Evolutionary conservation across 2,329 filamentous ascomycete species (phyloP), one percentile per base, ranked within the genome.

Genomic region (Chaetoscypha palmicola): DNA sequence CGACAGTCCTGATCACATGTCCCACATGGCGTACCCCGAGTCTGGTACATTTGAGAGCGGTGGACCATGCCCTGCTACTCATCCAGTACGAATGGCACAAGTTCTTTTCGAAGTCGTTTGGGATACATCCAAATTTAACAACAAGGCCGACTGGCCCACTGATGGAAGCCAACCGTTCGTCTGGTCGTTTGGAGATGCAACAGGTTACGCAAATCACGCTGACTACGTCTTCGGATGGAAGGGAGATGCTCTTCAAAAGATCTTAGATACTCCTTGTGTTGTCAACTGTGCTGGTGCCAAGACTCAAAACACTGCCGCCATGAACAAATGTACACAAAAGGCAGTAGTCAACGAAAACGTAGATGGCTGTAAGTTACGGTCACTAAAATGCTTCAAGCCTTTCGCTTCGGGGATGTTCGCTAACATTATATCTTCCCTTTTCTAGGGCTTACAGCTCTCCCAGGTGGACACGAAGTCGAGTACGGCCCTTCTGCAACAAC

Each of bases 171-270:
- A 66, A 52, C 66, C 66, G 8, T 68, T 68, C 55, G 55, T 66
- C 43, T 70, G 69, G 61, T 66, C 61, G 54, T 54, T 43, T 34
- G 48, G 70, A 65, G 66, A 68, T 66, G 62, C 56, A 58, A 66
- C 66, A 24, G 71, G 70, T 26, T 63, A 69, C 20, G 70, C 69
- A 3, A 70, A 69, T n/a, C 70, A 73, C 56, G 70, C 69, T 23
- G 71, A 74, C 58, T 74, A 74, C 57, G 59, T 73, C 47, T 73
- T 73, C 53, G 70, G 70, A 47, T 72, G 70, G 70, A 66, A 72
- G 56, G 67, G 63, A 47, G 62, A 72, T 54, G 61, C 66, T 3
- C 66, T 74, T 35, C 71, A 74, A 57, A 67, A 62, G 59, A 65
- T 68, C 54, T 69, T 71, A 66, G 67, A 71, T 58, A 66, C 64